phyloP scores from a whole-genome alignment of 169 alveolate genomes.

The Miamiensis avidus region DNA sequence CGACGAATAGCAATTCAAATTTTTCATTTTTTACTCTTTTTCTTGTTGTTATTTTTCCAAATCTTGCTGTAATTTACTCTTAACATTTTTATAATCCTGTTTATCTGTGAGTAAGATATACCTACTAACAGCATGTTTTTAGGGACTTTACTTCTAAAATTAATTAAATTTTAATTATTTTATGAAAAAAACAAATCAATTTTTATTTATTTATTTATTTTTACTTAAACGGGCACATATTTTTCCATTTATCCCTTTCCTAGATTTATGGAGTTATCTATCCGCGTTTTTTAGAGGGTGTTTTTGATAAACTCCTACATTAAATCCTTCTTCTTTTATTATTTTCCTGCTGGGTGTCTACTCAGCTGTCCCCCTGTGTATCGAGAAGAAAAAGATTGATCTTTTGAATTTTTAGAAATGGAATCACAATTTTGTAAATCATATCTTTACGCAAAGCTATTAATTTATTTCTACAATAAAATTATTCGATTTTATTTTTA shows the following conservation, averaged over 20 bases:
- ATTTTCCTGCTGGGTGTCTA: neutral
- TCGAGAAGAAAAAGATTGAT: neutral
- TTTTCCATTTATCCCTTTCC: neutral
- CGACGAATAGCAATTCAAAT: neutral
- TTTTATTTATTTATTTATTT: too few species aligned
- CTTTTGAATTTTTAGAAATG: neutral
- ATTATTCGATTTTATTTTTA: too few species aligned
- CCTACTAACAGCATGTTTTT: neutral
- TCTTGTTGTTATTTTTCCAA: neutral
- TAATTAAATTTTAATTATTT: too few species aligned
- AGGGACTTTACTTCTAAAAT: too few species aligned
- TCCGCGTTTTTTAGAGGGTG: neutral
- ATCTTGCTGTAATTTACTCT: neutral
- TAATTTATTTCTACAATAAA: too few species aligned
- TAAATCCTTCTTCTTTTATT: neutral
- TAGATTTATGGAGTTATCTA: neutral
- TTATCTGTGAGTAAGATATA: neutral
- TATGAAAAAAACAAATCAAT: too few species aligned
- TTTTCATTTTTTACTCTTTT: too few species aligned
- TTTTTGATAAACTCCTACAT: neutral
- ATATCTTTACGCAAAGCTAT: too few species aligned
- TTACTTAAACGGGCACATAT: neutral
- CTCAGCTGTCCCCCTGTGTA: neutral
- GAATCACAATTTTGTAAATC: too few species aligned
- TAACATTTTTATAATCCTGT: neutral